These are phyloP conservation scores for Cucumis cinereus DNA, from an alignment of 306 rosid genomes.

Conservation along the genomic window DNA sequence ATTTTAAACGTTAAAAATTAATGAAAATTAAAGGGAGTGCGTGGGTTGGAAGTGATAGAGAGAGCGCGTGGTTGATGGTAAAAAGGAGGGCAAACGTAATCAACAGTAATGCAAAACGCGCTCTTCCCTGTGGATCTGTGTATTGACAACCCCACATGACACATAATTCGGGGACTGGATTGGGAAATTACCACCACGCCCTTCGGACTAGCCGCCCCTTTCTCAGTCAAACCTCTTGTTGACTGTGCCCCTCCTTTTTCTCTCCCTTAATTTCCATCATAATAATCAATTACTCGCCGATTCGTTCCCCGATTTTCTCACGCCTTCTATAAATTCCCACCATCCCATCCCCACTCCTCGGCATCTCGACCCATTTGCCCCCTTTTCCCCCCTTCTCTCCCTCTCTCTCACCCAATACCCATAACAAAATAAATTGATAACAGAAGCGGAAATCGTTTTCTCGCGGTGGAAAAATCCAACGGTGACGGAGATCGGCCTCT, in stretches of 20 bases:
- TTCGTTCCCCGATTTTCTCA: background rate
- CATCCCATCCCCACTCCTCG: background rate
- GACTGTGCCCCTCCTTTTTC: constrained; percentile 20
- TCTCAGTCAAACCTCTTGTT: constrained; percentile 52
- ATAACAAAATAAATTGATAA: background rate
- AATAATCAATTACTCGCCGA: background rate
- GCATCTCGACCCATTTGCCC: constrained; percentile 7
- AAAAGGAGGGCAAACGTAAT: background rate
- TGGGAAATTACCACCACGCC: constrained; percentile 19
- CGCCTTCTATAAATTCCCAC: constrained; percentile 23
- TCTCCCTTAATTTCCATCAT: background rate
- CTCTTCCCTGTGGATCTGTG: constrained; percentile 11
- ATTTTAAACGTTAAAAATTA: no score
- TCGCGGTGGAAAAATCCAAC: background rate
- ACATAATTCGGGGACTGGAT: constrained; percentile 39
- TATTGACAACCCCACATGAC: constrained; percentile 37
- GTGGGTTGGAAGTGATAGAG: background rate
- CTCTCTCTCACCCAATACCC: background rate
- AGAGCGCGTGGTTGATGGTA: background rate
- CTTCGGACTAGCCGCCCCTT: constrained; percentile 28
- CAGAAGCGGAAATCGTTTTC: background rate
- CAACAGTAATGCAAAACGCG: constrained; percentile 4
- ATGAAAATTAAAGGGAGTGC: background rate
- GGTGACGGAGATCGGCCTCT: background rate
- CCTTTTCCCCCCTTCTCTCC: background rate